Evolutionary conservation across 2,329 filamentous ascomycete genomes (phyloP), one percentile per base, ranked within the genome.

Genomic region (Colletotrichum lini): DNA sequence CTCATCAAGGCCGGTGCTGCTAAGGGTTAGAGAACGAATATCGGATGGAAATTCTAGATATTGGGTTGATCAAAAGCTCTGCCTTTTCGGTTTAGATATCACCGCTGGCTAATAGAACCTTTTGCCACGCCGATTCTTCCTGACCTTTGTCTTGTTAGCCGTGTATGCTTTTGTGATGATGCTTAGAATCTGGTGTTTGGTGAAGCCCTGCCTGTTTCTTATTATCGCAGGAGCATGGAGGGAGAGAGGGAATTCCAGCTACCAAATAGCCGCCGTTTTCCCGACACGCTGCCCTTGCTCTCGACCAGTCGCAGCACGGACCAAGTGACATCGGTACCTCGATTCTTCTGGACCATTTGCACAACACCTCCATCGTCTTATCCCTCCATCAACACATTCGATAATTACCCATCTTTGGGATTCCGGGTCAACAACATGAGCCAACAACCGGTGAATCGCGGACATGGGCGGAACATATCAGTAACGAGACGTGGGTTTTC

Each of bases 1-100:
- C 89, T 98, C 78, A 95, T 98, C 88, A 98, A 98, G 89, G 93
- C 93, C 42, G 93, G 93, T 84, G 93, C 93, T 63, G 93, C 93
- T 76, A 95, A 95, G 88, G 85, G 86, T 74, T 93, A 85, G 82
- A 60, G 67, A 67, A 62, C 50, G 49, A 73, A 59, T 73, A 65
- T 70, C 62, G 42, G 64, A 73, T 70, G 72, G 38, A 70, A 72
- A 71, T n/a, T 72, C 69, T 47, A 59, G 69, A 72, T 72, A 60
- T 64, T 61, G 58, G 68, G 67, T 59, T 59, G 69, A 66, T 71
- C 42, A 72, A 72, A 72, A 69, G 65, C 69, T 72, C 69, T 72
- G 69, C 65, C 65, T 72, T 38, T 69, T 69, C 69, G 69, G 69
- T 69, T 68, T 72, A 72, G 69, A 72, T 69, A 72, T 72, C 65